These are phyloP conservation scores for Saccharomycopsis crataegensis DNA, from an alignment of 1,139 yeast genomes.

Conservation along the genomic window DNA sequence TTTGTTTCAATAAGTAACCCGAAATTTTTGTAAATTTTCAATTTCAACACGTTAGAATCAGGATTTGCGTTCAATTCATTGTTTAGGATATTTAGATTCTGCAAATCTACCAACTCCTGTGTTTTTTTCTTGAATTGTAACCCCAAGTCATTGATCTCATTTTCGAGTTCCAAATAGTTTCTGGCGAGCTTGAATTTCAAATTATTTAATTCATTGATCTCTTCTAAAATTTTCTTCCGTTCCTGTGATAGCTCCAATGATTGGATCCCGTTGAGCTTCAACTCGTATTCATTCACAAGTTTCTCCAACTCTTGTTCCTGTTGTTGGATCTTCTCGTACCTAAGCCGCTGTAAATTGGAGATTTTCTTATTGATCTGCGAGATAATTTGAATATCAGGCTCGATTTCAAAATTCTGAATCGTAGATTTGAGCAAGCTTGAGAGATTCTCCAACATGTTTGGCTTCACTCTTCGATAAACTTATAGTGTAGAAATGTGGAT, in stretches of 20 bases:
- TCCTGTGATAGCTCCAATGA: constrained; percentile 11
- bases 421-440: constrained; percentile 15
- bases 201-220: constrained; percentile 17
- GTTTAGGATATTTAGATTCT: constrained; percentile 16
- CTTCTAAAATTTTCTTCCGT: constrained; percentile 11
- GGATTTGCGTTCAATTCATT: constrained; percentile 17
- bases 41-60: constrained; percentile 18
- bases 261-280: constrained; percentile 6
- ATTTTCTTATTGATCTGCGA: constrained; percentile 16
- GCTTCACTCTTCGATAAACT: neutral
- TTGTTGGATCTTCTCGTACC: constrained; percentile 8
- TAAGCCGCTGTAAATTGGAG: neutral
- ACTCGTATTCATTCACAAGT: constrained; percentile 10
- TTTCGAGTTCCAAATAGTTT: constrained; percentile 15
- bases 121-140: constrained; percentile 5
- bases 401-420: constrained; percentile 16
- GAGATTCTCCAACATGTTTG: constrained; percentile 11
- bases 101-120: constrained; percentile 12
- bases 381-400: constrained; percentile 16
- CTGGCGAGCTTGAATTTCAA: constrained; percentile 17
- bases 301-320: constrained; percentile 5
- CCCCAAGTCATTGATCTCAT: constrained; percentile 15
- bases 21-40: constrained; percentile 18
- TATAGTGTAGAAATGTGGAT: neutral
- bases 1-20: constrained; percentile 14